phyloP scores from a whole-genome alignment of 176 grass and related monocot species.

The Puccinellia tenuiflora region DNA sequence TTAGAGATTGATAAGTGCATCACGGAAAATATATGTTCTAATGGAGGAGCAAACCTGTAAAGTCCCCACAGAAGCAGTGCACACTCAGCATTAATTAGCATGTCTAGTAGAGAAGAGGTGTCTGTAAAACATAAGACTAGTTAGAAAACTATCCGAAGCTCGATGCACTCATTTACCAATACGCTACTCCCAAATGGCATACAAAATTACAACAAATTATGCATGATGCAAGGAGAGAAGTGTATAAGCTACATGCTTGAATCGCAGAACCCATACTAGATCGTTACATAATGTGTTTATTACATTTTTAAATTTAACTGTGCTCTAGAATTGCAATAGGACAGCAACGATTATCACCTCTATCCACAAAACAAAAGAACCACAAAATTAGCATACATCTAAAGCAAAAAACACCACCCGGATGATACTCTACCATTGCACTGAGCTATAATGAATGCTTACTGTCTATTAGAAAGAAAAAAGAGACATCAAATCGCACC shows the following conservation, averaged over 20 bases:
- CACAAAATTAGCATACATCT: neutral
- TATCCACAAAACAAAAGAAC: neutral
- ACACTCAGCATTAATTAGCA: conserved; percentile 81
- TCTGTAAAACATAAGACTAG: conserved; percentile 47
- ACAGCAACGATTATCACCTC: neutral
- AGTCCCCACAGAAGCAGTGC: conserved; percentile 86
- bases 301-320: neutral
- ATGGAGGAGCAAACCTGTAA: conserved; percentile 58
- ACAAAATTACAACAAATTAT: neutral
- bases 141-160: conserved; percentile 20
- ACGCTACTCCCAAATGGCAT: neutral
- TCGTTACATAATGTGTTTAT: neutral
- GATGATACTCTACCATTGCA: neutral
- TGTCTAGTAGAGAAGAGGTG: conserved; percentile 74
- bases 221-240: neutral
- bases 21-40: conserved; percentile 14
- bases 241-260: neutral
- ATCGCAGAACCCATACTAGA: neutral
- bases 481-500: neutral
- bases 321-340: neutral
- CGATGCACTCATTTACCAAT: neutral
- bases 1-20: conserved; percentile 15
- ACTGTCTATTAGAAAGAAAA: neutral
- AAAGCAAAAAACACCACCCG: neutral
- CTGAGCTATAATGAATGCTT: neutral